phyloP scores from a whole-genome alignment of 805 yeast genomes.

The Candida germanica region DNA sequence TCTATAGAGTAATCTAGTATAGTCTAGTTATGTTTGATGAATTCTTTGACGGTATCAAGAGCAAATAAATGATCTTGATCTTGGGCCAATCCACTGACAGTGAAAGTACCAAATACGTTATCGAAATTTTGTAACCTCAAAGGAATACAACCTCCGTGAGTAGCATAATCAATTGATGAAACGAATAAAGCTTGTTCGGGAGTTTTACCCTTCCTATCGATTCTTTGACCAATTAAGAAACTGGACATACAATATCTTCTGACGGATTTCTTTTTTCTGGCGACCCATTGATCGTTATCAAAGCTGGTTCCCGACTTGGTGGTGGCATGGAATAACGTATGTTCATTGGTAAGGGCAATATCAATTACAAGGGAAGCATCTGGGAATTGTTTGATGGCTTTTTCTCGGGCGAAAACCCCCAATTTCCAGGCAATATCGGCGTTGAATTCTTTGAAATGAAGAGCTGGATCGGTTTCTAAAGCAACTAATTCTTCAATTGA shows the following conservation, averaged over 20 bases:
- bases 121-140: constrained; percentile 36
- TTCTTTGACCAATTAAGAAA: constrained; percentile 44
- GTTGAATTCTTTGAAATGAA: constrained; percentile 24
- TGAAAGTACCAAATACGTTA: constrained; percentile 45
- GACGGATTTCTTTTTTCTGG: constrained; percentile 47
- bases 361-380: constrained; percentile 45
- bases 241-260: constrained; percentile 48
- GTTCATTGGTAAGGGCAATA: constrained; percentile 44
- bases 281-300: constrained; percentile 57
- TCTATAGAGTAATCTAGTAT: no score
- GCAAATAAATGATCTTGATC: constrained; percentile 54
- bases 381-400: constrained; percentile 25
- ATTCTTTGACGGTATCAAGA: constrained; percentile 23
- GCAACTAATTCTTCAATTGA: constrained; percentile 14
- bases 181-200: constrained; percentile 38
- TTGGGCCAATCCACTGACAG: constrained; percentile 56
- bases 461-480: constrained; percentile 18
- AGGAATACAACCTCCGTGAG: constrained; percentile 59
- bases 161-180: constrained; percentile 43
- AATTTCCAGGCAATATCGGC: constrained; percentile 44
- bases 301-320: constrained; percentile 34
- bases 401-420: constrained; percentile 40
- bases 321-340: constrained; percentile 44
- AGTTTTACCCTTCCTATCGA: constrained; percentile 32
- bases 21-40: constrained; percentile 3